Evolutionary conservation across 495 filamentous ascomycete genomes (phyloP).

Genomic region (Hyaloscypha hepaticicola): DNA sequence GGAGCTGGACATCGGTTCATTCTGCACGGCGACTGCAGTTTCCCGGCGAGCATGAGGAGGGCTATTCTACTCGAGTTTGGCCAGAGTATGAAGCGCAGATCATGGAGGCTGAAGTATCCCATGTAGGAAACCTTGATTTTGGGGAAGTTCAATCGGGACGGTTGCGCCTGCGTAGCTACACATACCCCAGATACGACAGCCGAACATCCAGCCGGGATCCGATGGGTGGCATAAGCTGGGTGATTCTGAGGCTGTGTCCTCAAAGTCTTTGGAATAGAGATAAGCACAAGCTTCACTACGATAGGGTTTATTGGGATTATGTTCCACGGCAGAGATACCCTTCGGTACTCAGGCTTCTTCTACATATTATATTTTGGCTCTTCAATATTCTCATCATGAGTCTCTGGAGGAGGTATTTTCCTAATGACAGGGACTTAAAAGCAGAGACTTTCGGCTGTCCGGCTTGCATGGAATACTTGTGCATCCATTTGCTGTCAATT

Average conservation of each 20-base stretch:
- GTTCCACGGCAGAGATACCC: neutral
- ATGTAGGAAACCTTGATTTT: neutral
- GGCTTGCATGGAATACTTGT: constrained; percentile 11
- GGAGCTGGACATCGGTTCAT: constrained; percentile 2
- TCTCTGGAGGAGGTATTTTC: neutral
- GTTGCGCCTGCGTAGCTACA: neutral
- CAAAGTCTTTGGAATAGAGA: constrained; percentile 9
- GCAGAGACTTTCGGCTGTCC: neutral
- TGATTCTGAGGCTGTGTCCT: neutral
- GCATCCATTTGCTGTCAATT: constrained; percentile 4
- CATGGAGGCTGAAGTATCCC: neutral
- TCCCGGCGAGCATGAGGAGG: neutral
- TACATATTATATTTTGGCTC: neutral
- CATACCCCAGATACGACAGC: constrained; percentile 1
- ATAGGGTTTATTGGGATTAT: constrained; percentile 2
- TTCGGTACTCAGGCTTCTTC: neutral
- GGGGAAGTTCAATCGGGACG: neutral
- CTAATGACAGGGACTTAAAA: neutral
- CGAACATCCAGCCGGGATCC: constrained; percentile 2
- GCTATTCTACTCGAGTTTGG: neutral
- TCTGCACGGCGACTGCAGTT: neutral
- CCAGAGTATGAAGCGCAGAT: constrained; percentile 1
- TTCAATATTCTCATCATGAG: neutral
- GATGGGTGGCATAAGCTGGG: neutral
- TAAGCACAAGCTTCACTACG: neutral